A percentile compares a stretch with the other conserved stretches of the same genome.
Evolutionary conservation across 2,329 filamentous ascomycete species (phyloP).

Genomic region (Thelonectria rubi): DNA sequence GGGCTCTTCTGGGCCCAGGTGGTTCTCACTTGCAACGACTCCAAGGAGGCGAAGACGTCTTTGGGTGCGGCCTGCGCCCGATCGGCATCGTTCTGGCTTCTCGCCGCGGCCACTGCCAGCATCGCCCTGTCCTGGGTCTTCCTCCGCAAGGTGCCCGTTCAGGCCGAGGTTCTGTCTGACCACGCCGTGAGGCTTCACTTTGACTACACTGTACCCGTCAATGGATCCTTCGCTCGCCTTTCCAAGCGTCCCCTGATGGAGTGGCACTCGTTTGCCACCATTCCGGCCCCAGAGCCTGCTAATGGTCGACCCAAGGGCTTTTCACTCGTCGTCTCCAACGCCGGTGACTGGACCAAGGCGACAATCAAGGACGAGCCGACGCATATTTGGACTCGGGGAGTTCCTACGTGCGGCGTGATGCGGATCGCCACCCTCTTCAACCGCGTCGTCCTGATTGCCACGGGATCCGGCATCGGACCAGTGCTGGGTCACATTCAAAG

Average conservation of each 20-base stretch:
- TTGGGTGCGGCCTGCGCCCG: slow-evolving; percentile 51
- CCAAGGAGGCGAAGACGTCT: slow-evolving; percentile 44
- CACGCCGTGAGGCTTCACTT: slow-evolving; percentile 79
- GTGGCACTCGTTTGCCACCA: slow-evolving; percentile 80
- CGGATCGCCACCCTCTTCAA: slow-evolving; percentile 73
- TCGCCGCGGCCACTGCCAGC: slow-evolving; percentile 69
- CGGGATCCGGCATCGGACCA: slow-evolving; percentile 78
- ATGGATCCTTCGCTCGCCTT: slow-evolving; percentile 60
- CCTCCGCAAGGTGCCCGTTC: slow-evolving; percentile 72
- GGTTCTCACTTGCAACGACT: slow-evolving; percentile 60
- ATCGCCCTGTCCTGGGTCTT: slow-evolving; percentile 78
- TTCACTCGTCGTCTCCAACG: slow-evolving; percentile 75
- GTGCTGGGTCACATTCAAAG: slow-evolving; percentile 67
- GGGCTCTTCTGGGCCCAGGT: slow-evolving; percentile 72
- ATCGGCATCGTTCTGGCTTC: slow-evolving; percentile 69
- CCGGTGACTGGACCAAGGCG: slow-evolving; percentile 78
- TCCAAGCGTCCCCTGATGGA: slow-evolving; percentile 71
- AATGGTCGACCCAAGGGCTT: slow-evolving; percentile 56
- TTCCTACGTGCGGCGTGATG: slow-evolving; percentile 73
- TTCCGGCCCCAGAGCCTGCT: slow-evolving; percentile 62
- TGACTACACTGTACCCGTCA: slow-evolving; percentile 66
- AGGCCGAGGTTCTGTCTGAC: slow-evolving; percentile 73
- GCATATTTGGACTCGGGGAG: slow-evolving; percentile 72
- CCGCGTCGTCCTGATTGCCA: slow-evolving; percentile 73
- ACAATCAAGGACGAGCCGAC: slow-evolving; percentile 69